These are phyloP conservation scores for Ophiostoma australiae DNA, from an alignment of 2,329 filamentous ascomycete species.

Conservation along the genomic window DNA sequence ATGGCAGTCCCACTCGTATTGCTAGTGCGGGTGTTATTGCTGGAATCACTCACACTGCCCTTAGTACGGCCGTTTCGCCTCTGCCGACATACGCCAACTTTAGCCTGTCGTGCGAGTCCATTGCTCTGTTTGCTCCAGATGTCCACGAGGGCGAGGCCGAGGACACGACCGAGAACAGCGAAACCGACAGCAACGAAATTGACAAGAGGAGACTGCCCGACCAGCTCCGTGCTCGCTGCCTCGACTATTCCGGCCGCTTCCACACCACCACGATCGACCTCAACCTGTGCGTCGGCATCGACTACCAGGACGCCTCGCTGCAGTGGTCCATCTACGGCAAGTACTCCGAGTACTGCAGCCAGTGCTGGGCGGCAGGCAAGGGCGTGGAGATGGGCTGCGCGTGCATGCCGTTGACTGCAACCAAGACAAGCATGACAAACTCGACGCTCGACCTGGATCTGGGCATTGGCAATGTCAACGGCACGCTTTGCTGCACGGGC, in stretches of 20 bases:
- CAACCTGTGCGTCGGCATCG: slow-evolving; percentile 28
- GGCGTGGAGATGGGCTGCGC: slow-evolving; percentile 22
- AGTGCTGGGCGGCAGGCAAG: slow-evolving; percentile 17
- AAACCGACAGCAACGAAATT: too few species aligned
- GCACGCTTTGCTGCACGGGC: slow-evolving; percentile 19
- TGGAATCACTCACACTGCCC: background rate
- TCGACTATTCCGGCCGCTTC: background rate
- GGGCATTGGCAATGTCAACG: slow-evolving; percentile 22
- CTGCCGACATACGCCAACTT: slow-evolving; percentile 5
- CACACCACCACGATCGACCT: slow-evolving; percentile 27
- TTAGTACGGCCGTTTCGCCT: background rate
- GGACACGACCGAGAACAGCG: too few species aligned
- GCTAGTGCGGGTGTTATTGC: too few species aligned
- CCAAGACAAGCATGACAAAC: background rate
- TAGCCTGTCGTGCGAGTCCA: background rate
- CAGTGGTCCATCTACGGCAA: slow-evolving; percentile 28
- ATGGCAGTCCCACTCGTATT: too few species aligned
- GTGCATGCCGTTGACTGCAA: slow-evolving; percentile 20
- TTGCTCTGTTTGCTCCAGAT: background rate
- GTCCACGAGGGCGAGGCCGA: background rate
- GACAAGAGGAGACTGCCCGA: slow-evolving; percentile 11
- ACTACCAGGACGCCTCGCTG: slow-evolving; percentile 21
- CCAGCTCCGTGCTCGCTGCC: slow-evolving; percentile 21
- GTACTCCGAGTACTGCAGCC: slow-evolving; percentile 26
- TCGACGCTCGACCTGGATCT: slow-evolving; percentile 26